These are phyloP conservation scores for Exophiala bonariae DNA, from an alignment of 2,329 filamentous ascomycete genomes.

Conservation along the genomic window DNA sequence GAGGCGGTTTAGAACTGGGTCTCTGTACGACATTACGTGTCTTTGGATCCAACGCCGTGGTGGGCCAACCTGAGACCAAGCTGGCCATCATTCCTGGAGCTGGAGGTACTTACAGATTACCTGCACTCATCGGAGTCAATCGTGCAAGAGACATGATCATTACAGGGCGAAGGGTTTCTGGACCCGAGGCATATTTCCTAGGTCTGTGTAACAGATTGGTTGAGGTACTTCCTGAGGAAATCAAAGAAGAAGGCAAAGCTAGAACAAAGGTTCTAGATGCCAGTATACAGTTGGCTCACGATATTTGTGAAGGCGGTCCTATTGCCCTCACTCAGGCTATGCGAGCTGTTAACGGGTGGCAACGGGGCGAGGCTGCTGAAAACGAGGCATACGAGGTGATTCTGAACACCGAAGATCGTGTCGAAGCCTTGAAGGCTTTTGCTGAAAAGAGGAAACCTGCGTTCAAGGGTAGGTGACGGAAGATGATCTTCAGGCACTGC, in stretches of 20 bases:
- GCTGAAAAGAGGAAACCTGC: conserved; percentile 69
- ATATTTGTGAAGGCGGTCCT: conserved; percentile 88
- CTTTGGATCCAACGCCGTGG: conserved; percentile 72
- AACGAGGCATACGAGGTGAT: conserved; percentile 84
- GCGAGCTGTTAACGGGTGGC: conserved; percentile 71
- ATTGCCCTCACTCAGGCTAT: conserved; percentile 78
- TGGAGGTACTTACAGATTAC: conserved; percentile 86
- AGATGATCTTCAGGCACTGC: too few relatives aligned
- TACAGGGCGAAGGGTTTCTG: conserved; percentile 82
- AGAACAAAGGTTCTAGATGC: conserved; percentile 70
- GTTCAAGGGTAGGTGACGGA: conserved; percentile 52
- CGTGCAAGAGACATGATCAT: conserved; percentile 88
- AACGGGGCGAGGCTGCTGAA: conserved; percentile 70
- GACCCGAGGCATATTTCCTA: conserved; percentile 84
- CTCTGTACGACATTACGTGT: conserved; percentile 88
- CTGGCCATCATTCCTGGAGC: conserved; percentile 94
- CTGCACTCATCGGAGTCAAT: conserved; percentile 72
- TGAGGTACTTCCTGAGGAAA: conserved; percentile 64
- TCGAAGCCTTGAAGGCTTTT: conserved; percentile 88
- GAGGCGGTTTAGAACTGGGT: conserved; percentile 90
- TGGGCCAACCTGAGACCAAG: conserved; percentile 87
- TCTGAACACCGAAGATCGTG: conserved; percentile 77
- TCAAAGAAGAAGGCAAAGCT: conserved; percentile 57
- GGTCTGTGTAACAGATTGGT: conserved; percentile 89
- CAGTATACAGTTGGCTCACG: conserved; percentile 73